phyloP scores from a whole-genome alignment of 208 protist species.

The Leishmania lainsoni region DNA sequence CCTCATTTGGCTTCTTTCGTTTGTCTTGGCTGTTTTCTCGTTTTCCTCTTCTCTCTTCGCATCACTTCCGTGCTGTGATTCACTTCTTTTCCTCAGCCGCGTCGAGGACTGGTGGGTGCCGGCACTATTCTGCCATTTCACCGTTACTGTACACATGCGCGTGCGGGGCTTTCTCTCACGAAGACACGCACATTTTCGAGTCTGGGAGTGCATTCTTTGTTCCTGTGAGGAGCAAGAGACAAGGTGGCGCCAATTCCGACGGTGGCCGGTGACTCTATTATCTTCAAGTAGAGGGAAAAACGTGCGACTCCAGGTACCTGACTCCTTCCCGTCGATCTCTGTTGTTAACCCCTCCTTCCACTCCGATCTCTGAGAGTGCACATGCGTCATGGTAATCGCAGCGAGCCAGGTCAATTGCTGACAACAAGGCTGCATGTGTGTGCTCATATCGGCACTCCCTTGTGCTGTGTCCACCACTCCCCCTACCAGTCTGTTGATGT shows the following conservation, averaged over 20 bases:
- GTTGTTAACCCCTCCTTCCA: not conserved
- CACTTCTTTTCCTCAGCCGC: not conserved
- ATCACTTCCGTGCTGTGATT: not conserved
- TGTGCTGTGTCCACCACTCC: not conserved
- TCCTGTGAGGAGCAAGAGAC: not conserved
- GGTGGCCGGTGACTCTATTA: not conserved
- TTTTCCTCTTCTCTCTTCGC: not conserved
- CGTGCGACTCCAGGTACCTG: not conserved
- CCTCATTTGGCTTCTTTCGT: not conserved
- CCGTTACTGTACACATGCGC: not conserved
- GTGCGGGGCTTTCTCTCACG: not conserved
- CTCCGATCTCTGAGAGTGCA: not conserved
- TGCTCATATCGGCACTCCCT: not conserved
- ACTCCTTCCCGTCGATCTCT: not conserved
- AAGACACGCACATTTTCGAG: not conserved
- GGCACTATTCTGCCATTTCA: not conserved
- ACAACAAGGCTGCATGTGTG: not conserved
- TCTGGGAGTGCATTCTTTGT: not conserved
- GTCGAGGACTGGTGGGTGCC: not conserved
- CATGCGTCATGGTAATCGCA: not conserved
- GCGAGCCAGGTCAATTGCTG: not conserved
- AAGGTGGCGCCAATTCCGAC: not conserved
- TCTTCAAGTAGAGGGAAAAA: not conserved
- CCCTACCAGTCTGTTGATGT: not conserved
- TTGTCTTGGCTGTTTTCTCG: not conserved